These are phyloP conservation scores for Brassica cretica DNA, from an alignment of 345 rosid genomes.

Conservation along the genomic window DNA sequence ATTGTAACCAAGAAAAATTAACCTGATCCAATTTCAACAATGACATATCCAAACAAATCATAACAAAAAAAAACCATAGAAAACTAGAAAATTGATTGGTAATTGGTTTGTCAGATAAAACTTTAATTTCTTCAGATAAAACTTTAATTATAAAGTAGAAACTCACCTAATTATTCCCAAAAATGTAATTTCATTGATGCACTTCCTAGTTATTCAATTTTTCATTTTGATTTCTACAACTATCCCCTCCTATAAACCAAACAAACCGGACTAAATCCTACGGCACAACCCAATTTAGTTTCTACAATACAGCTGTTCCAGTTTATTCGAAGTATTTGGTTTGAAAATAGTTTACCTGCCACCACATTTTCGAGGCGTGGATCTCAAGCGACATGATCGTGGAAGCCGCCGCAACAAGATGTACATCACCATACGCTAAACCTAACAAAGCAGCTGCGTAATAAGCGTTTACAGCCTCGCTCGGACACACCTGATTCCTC, in stretches of 20 bases:
- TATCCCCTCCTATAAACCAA: not conserved
- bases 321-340: not conserved
- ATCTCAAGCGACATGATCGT: slow-evolving; percentile 72
- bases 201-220: not conserved
- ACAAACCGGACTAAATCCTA: not conserved
- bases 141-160: not conserved
- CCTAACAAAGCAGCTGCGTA: slow-evolving; percentile 91
- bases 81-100: not conserved
- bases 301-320: not conserved
- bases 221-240: not conserved
- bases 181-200: not conserved
- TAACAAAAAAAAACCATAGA: not conserved
- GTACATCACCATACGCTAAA: slow-evolving; percentile 83
- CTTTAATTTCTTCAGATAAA: not conserved
- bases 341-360: slow-evolving; percentile 58
- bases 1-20: not conserved
- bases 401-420: slow-evolving; percentile 65
- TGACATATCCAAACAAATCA: not conserved
- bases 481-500: slow-evolving; percentile 78
- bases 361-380: slow-evolving; percentile 84
- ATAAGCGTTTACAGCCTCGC: slow-evolving; percentile 89
- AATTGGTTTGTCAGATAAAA: not conserved
- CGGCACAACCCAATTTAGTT: not conserved
- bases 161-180: not conserved
- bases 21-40: not conserved